Conservation (phyloP, 2,329 filamentous ascomycete genomes). For the Paecilomyces sp. region DNA sequence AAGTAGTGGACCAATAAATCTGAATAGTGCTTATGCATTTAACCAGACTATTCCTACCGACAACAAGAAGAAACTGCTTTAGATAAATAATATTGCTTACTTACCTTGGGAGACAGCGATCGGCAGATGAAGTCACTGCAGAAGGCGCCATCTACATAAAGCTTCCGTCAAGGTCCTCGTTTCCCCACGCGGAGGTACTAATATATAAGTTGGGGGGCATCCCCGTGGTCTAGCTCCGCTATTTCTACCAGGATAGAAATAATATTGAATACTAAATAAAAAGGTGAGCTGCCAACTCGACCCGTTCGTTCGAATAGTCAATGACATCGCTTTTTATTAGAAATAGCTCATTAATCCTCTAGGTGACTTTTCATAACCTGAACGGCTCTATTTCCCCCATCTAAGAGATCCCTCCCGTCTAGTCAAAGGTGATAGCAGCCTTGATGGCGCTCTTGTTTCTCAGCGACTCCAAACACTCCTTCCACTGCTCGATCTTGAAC, state of each 20-base stretch:
- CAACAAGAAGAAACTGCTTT: not conserved
- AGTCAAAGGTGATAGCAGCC: conserved; percentile 65
- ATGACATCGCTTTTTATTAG: not conserved
- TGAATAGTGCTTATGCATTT: not conserved
- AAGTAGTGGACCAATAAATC: too few relatives aligned
- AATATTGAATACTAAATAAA: too few relatives aligned
- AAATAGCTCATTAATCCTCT: not conserved
- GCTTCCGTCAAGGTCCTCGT: conserved; percentile 16
- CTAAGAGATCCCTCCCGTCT: conserved; percentile 12
- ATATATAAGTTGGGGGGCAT: not conserved
- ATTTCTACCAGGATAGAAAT: too few relatives aligned
- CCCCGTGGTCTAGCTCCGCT: not conserved
- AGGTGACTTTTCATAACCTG: not conserved
- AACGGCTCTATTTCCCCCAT: not conserved
- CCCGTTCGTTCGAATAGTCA: not conserved
- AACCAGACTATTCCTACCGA: not conserved
- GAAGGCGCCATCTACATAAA: conserved; percentile 9
- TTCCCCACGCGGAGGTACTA: not conserved
- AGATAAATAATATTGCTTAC: too few relatives aligned
- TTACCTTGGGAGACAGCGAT: conserved; percentile 4
- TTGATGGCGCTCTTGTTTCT: conserved; percentile 68
- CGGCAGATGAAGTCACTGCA: not conserved
- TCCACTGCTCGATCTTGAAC: conserved; percentile 67
- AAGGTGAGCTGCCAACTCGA: not conserved
- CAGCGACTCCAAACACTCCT: conserved; percentile 62